These are phyloP conservation scores for Clarkia xantiana DNA, from an alignment of 345 rosid species.

Conservation along the genomic window DNA sequence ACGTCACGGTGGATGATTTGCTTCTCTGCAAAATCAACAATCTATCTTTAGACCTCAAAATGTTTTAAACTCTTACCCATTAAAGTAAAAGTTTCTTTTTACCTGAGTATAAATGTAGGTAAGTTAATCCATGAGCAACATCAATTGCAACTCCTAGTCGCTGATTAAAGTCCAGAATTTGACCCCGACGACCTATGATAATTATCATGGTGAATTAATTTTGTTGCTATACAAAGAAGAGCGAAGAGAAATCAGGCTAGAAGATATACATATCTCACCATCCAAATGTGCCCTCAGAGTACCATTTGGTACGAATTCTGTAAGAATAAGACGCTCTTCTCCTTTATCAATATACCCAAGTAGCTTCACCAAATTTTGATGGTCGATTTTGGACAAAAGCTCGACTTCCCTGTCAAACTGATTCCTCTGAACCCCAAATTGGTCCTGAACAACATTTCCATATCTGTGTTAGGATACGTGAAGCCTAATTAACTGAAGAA, in stretches of 20 bases:
- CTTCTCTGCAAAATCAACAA: constrained; percentile 32
- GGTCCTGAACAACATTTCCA: constrained; percentile 34
- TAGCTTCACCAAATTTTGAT: constrained; percentile 75
- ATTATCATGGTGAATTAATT: too few relatives aligned
- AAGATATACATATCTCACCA: constrained; percentile 34
- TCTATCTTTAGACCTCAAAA: too few relatives aligned
- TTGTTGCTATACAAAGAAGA: too few relatives aligned
- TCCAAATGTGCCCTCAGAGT: constrained; percentile 95
- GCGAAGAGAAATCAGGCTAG: background rate
- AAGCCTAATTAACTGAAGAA: too few relatives aligned
- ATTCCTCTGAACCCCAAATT: constrained; percentile 39
- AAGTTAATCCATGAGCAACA: constrained; percentile 87
- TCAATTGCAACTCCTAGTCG: constrained; percentile 87
- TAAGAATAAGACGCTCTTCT: constrained; percentile 72
- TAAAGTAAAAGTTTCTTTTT: background rate
- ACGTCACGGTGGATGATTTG: constrained; percentile 91
- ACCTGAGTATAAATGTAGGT: constrained; percentile 94
- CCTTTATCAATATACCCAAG: constrained; percentile 79
- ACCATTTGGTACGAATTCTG: constrained; percentile 85
- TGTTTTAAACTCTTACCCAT: too few relatives aligned
- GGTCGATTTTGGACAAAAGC: constrained; percentile 82
- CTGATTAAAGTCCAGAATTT: constrained; percentile 75
- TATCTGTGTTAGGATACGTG: background rate
- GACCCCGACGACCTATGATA: constrained; percentile 47
- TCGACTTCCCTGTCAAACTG: constrained; percentile 94